Evolutionary conservation across 2,329 filamentous ascomycete genomes (phyloP).

Genomic region (Penicillium oxalicum): DNA sequence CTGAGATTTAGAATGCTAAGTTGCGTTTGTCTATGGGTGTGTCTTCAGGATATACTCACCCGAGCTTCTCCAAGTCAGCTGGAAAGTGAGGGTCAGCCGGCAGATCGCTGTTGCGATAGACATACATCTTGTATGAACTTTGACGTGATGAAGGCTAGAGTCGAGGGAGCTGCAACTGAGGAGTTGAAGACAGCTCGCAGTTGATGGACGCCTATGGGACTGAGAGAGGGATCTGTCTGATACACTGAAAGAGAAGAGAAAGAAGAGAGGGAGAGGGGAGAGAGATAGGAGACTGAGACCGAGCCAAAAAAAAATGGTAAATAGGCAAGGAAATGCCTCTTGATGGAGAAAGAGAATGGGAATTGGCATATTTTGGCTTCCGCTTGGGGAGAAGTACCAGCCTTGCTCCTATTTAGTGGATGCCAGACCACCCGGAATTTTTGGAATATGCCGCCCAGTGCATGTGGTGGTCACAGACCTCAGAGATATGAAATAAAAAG

Average conservation of each 20-base stretch:
- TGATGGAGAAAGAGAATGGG: no score
- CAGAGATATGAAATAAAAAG: not conserved
- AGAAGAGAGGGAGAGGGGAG: not conserved
- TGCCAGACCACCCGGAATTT: no score
- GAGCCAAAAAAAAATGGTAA: not conserved
- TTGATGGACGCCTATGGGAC: no score
- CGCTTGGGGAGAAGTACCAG: no score
- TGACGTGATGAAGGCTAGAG: not conserved
- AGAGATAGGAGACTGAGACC: not conserved
- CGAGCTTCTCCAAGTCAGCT: constrained; percentile 61
- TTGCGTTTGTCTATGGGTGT: not conserved
- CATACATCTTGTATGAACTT: constrained; percentile 59
- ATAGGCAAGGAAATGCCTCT: no score
- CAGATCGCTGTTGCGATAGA: constrained; percentile 60
- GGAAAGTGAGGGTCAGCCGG: constrained; percentile 65
- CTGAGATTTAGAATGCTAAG: constrained; percentile 38
- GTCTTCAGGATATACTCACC: constrained; percentile 46
- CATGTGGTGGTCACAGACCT: not conserved
- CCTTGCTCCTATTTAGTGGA: no score
- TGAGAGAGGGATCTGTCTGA: no score
- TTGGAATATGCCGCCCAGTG: no score
- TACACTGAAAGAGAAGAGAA: no score
- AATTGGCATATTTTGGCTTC: no score
- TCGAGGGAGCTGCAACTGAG: not conserved
- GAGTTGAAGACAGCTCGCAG: not conserved